These are phyloP conservation scores for Leucosporidium scottii DNA, from an alignment of 768 basidiomycete genomes.

Conservation along the genomic window DNA sequence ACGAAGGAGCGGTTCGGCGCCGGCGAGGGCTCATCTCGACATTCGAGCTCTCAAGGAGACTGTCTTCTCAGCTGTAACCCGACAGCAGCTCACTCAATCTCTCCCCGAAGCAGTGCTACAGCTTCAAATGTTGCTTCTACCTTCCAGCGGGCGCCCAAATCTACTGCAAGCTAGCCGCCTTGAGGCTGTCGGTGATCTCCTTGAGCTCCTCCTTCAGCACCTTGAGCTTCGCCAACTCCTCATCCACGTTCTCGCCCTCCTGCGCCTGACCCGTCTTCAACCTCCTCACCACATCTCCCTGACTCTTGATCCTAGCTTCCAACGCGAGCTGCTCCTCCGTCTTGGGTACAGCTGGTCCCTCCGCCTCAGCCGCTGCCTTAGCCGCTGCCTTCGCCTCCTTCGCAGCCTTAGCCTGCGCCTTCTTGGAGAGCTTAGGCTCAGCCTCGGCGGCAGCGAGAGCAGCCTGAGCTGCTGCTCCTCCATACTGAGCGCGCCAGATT, in stretches of 20 bases:
- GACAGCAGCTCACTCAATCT: too few species aligned
- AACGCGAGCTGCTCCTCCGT: constrained; percentile 64
- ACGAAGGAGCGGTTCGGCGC: too few species aligned
- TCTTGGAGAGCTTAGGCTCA: constrained; percentile 17
- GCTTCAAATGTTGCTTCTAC: too few species aligned
- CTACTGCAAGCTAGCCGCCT: not conserved
- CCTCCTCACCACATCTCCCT: constrained; percentile 64
- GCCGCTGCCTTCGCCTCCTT: constrained; percentile 33
- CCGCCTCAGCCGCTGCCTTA: constrained; percentile 31
- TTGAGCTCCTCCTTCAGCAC: constrained; percentile 35
- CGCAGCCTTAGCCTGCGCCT: constrained; percentile 22
- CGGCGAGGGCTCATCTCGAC: too few species aligned
- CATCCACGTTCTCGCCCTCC: constrained; percentile 40
- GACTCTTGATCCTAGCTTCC: constrained; percentile 66
- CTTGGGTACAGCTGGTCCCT: constrained; percentile 43
- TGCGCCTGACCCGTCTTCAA: constrained; percentile 52
- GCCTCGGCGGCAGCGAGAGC: constrained; percentile 21
- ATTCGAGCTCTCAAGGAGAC: too few species aligned
- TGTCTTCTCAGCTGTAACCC: too few species aligned
- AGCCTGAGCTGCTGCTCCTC: constrained; percentile 50
- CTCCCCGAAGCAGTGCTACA: too few species aligned
- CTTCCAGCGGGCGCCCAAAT: too few species aligned
- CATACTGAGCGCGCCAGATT: constrained; percentile 70
- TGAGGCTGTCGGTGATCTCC: constrained; percentile 7
- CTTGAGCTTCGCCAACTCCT: constrained; percentile 28